phyloP scores from a whole-genome alignment of 805 yeast species.

The Starmerella etchellsii region DNA sequence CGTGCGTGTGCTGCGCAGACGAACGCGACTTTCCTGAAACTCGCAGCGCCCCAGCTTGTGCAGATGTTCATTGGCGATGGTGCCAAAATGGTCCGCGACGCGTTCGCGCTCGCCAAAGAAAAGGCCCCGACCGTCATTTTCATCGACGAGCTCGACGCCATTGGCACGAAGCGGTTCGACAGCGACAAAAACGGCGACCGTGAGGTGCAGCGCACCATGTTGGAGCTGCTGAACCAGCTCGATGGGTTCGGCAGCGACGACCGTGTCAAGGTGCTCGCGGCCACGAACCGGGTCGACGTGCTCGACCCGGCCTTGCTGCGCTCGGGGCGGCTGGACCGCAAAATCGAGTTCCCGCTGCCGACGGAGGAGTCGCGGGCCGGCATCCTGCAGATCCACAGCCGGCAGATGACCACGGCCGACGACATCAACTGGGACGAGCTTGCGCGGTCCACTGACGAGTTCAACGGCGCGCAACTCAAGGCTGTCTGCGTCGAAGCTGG shows the following conservation, averaged over 20 bases:
- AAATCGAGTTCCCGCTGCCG: slow-evolving; percentile 95
- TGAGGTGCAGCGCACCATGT: slow-evolving; percentile 98
- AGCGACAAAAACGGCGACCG: slow-evolving; percentile 96
- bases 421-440: slow-evolving; percentile 95
- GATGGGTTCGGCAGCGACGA: slow-evolving; percentile 98
- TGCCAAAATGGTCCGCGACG: slow-evolving; percentile 93
- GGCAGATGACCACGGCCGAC: slow-evolving; percentile 82
- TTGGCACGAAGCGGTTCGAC: slow-evolving; percentile 96
- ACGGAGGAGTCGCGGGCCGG: slow-evolving; percentile 96
- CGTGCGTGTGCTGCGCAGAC: slow-evolving; percentile 99
- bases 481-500: slow-evolving; percentile 99
- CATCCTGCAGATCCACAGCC: slow-evolving; percentile 89
- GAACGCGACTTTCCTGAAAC: slow-evolving; percentile 87
- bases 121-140: slow-evolving; percentile 97
- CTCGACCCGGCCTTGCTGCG: slow-evolving; percentile 96
- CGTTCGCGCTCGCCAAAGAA: slow-evolving; percentile 93
- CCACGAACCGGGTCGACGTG: slow-evolving; percentile 95
- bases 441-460: slow-evolving; percentile 96
- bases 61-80: slow-evolving; percentile 99
- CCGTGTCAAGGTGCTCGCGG: slow-evolving; percentile 92
- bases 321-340: slow-evolving; percentile 95
- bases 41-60: slow-evolving; percentile 96
- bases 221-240: slow-evolving; percentile 89
- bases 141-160: slow-evolving; percentile 96
- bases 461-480: slow-evolving; percentile 96